phyloP scores from a whole-genome alignment of 2,329 filamentous ascomycete genomes.

The Penicillium digitatum region DNA sequence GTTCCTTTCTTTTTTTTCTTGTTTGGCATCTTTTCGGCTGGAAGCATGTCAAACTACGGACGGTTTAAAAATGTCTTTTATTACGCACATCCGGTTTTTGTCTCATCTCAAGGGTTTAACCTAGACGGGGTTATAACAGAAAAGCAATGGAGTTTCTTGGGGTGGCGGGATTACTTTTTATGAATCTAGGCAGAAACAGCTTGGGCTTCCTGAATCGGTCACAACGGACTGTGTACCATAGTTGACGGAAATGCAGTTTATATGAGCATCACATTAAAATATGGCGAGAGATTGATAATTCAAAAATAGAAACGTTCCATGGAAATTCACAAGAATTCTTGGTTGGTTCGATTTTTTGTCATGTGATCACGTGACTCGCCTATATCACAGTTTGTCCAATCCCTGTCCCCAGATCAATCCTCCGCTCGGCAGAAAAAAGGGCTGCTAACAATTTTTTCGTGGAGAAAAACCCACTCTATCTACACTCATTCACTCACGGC shows the following conservation, averaged over 20 bases:
- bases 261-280: conserved; percentile 8
- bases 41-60: conserved; percentile 14
- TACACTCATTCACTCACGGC: conserved; percentile 22
- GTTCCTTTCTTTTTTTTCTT: background rate
- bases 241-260: conserved; percentile 19
- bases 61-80: conserved; percentile 12
- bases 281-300: background rate
- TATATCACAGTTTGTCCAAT: conserved; percentile 20
- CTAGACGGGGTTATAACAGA: conserved; percentile 21
- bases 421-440: conserved; percentile 27
- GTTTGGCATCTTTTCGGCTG: conserved; percentile 20
- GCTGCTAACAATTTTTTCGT: conserved; percentile 26
- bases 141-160: conserved; percentile 37
- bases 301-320: background rate
- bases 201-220: conserved; percentile 9
- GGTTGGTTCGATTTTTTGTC: background rate
- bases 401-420: conserved; percentile 17
- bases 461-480: conserved; percentile 23
- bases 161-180: conserved; percentile 17
- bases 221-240: conserved; percentile 24
- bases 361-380: conserved; percentile 11
- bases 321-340: background rate
- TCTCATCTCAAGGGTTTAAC: conserved; percentile 18
- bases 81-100: conserved; percentile 21
- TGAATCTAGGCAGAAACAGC: conserved; percentile 15